Evolutionary conservation across 805 yeast species (phyloP).

Genomic region (Myxozyma vanderwaltii): DNA sequence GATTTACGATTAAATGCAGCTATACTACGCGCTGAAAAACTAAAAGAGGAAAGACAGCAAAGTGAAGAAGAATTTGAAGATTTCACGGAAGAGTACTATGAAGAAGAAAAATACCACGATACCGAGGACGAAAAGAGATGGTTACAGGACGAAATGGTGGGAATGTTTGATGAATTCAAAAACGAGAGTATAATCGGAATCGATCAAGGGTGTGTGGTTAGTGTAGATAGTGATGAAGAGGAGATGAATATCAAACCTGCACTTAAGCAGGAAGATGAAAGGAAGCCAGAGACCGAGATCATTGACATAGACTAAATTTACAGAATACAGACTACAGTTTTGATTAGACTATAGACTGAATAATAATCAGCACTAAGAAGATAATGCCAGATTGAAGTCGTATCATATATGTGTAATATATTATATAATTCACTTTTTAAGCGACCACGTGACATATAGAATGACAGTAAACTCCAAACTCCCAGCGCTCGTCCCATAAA

Average conservation of each 20-base stretch:
- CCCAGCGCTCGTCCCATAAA: slow-evolving; percentile 2
- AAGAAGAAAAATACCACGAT: slow-evolving; percentile 42
- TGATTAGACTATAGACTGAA: not conserved
- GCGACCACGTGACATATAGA: not conserved
- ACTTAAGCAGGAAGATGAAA: not conserved
- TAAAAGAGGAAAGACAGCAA: slow-evolving; percentile 37
- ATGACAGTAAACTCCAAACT: not conserved
- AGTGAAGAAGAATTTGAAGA: slow-evolving; percentile 35
- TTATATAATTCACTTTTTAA: not conserved
- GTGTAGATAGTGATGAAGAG: not conserved
- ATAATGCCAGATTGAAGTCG: no score
- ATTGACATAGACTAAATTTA: slow-evolving; percentile 4
- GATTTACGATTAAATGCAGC: slow-evolving; percentile 30
- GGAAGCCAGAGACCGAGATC: not conserved
- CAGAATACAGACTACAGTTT: no score
- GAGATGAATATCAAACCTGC: not conserved
- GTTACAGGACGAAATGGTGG: slow-evolving; percentile 25
- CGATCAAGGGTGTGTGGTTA: not conserved
- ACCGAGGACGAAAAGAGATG: slow-evolving; percentile 33
- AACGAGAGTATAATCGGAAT: slow-evolving; percentile 7
- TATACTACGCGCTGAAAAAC: slow-evolving; percentile 22
- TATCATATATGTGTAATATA: no score
- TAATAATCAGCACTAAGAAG: not conserved
- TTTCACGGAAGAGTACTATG: slow-evolving; percentile 44
- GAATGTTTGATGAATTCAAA: slow-evolving; percentile 14